Percentiles rank a stretch among this genome's conserved stretches.
Conservation (phyloP, 345 rosid genomes). For the Populus deltoides region DNA sequence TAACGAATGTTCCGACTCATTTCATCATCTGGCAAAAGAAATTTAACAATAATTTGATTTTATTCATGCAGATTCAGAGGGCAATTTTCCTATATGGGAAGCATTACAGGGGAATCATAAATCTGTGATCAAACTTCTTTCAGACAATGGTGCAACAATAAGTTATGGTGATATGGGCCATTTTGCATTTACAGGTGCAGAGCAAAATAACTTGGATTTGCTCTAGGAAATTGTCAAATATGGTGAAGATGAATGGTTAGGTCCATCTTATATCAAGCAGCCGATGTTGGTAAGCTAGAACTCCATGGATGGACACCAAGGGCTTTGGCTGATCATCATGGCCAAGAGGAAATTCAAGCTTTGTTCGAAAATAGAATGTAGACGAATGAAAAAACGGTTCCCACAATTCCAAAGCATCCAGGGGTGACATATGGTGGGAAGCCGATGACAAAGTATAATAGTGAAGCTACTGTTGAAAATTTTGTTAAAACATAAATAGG, state of each 20-base stretch:
- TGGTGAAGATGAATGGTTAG: slow-evolving; percentile 63
- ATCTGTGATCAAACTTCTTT: slow-evolving; percentile 42
- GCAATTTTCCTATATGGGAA: slow-evolving; percentile 81
- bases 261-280: slow-evolving; percentile 61
- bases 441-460: slow-evolving; percentile 49
- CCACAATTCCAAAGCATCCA: slow-evolving; percentile 16
- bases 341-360: slow-evolving; percentile 58
- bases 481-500: too few species aligned
- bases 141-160: slow-evolving; percentile 61
- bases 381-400: background rate
- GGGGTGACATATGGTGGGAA: slow-evolving; percentile 22
- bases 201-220: slow-evolving; percentile 50
- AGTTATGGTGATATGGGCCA: slow-evolving; percentile 50
- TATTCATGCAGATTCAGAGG: slow-evolving; percentile 62
- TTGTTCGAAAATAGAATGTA: slow-evolving; percentile 32
- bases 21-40: background rate
- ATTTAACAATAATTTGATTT: background rate
- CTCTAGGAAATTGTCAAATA: slow-evolving; percentile 48
- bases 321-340: slow-evolving; percentile 73
- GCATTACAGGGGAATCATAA: slow-evolving; percentile 64
- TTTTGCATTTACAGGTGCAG: slow-evolving; percentile 53
- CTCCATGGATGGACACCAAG: slow-evolving; percentile 69
- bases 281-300: slow-evolving; percentile 56
- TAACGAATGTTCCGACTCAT: background rate
- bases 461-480: slow-evolving; percentile 38